A percentile compares a stretch with the other conserved stretches of the same genome.
Evolutionary conservation across 202 grass and related monocot genomes (phyloP).

Genomic region (Hordeum pubiflorum): DNA sequence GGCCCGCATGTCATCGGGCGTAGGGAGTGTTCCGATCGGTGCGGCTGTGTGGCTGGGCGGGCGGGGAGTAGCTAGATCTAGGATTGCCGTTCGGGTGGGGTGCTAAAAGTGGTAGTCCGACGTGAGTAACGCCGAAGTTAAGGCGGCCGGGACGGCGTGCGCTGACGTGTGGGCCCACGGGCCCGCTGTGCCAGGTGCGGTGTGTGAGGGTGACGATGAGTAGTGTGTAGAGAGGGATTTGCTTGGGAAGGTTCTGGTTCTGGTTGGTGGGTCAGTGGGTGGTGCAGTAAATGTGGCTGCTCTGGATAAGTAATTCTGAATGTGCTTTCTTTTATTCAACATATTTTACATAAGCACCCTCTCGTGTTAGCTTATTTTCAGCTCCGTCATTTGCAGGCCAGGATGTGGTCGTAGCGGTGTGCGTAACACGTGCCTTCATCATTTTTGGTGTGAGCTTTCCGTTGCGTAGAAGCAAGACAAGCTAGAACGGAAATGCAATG

Average conservation of each 20-base stretch:
- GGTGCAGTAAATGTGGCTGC: slow-evolving; percentile 23
- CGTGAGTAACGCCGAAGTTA: slow-evolving; percentile 24
- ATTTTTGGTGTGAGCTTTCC: slow-evolving; percentile 12
- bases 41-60: not conserved
- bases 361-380: no score
- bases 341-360: no score
- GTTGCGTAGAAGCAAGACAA: slow-evolving; percentile 32
- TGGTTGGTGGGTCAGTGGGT: slow-evolving; percentile 7
- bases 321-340: no score
- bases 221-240: not conserved
- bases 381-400: no score
- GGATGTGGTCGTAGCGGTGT: not conserved
- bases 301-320: slow-evolving; percentile 12
- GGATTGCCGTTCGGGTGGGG: slow-evolving; percentile 8
- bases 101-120: not conserved
- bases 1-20: not conserved
- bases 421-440: not conserved
- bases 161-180: slow-evolving; percentile 10
- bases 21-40: no score
- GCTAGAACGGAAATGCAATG: not conserved
- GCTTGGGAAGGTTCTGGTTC: slow-evolving; percentile 28
- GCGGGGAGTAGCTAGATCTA: slow-evolving; percentile 23
- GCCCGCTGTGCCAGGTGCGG: not conserved
- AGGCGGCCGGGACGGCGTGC: not conserved
- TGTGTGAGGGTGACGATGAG: not conserved